Evolutionary conservation across 163 green algal species (phyloP).

Genomic region (Coccomyxa subellipsoidea): DNA sequence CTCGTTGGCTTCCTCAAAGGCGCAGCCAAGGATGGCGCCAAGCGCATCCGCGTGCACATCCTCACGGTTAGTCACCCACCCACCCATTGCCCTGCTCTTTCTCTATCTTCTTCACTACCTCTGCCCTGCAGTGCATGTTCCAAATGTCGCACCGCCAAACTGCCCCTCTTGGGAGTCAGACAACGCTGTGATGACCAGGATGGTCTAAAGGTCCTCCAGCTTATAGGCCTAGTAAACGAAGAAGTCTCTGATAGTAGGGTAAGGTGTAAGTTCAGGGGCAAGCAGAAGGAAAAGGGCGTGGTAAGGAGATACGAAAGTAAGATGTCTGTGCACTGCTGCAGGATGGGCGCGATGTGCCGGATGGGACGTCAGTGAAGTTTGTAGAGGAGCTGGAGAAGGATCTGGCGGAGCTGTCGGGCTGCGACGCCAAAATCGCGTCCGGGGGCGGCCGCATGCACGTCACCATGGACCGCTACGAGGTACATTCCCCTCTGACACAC

Average conservation of each 20-base stretch:
- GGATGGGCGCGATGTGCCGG: constrained; percentile 89
- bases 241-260: background rate
- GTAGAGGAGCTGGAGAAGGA: constrained; percentile 66
- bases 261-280: background rate
- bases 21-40: constrained; percentile 68
- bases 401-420: constrained; percentile 53
- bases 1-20: constrained; percentile 61
- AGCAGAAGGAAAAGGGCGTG: background rate
- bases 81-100: too few relatives aligned
- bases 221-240: too few relatives aligned
- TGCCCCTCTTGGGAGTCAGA: too few relatives aligned
- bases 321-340: background rate
- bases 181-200: too few relatives aligned
- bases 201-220: too few relatives aligned
- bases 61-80: constrained; percentile 1
- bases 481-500: constrained; percentile 19
- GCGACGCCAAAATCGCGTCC: constrained; percentile 83
- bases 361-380: constrained; percentile 79
- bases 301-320: too few relatives aligned
- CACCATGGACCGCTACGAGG: constrained; percentile 93
- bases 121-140: background rate
- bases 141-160: too few relatives aligned
- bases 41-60: constrained; percentile 81
- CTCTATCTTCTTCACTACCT: too few relatives aligned
- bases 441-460: constrained; percentile 90